Conservation (phyloP, 2,329 filamentous ascomycete species). For the Colletotrichum musae region DNA sequence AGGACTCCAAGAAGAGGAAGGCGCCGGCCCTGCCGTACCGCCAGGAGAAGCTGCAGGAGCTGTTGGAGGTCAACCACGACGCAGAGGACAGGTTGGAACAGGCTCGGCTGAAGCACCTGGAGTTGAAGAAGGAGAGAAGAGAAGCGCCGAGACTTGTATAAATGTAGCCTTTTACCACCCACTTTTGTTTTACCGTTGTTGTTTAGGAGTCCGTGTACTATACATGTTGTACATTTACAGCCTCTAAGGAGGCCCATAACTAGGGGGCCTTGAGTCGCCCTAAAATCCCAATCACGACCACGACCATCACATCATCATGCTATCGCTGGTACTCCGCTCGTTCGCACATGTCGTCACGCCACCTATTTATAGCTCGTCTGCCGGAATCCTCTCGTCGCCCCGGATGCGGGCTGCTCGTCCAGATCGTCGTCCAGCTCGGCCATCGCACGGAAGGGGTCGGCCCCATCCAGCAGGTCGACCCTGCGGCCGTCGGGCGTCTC, state of each 20-base stretch:
- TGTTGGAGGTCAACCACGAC: slow-evolving; percentile 63
- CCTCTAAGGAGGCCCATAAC: slow-evolving; percentile 30
- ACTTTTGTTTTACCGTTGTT: slow-evolving; percentile 40
- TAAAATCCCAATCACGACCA: slow-evolving; percentile 31
- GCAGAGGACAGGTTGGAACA: slow-evolving; percentile 61
- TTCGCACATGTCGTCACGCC: neutral
- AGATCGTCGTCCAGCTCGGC: slow-evolving; percentile 48
- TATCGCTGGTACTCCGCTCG: no score
- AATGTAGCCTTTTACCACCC: slow-evolving; percentile 3
- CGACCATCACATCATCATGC: neutral
- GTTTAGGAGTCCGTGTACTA: slow-evolving; percentile 50
- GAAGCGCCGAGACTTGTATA: slow-evolving; percentile 45
- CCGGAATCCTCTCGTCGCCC: slow-evolving; percentile 64
- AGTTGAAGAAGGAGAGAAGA: slow-evolving; percentile 63
- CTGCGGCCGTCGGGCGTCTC: slow-evolving; percentile 72
- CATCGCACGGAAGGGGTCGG: slow-evolving; percentile 76
- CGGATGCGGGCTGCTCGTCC: slow-evolving; percentile 51
- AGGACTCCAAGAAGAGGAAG: slow-evolving; percentile 91
- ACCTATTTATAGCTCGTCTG: slow-evolving; percentile 56
- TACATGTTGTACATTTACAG: slow-evolving; percentile 51
- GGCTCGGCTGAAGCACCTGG: slow-evolving; percentile 66
- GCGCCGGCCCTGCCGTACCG: slow-evolving; percentile 66
- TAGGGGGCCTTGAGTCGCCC: slow-evolving; percentile 26
- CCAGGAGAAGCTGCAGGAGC: slow-evolving; percentile 58
- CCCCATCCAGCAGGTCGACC: slow-evolving; percentile 82